Base-by-base conservation (phyloP, 2,329 filamentous ascomycete species). In the Alternaria arborescens region DNA sequence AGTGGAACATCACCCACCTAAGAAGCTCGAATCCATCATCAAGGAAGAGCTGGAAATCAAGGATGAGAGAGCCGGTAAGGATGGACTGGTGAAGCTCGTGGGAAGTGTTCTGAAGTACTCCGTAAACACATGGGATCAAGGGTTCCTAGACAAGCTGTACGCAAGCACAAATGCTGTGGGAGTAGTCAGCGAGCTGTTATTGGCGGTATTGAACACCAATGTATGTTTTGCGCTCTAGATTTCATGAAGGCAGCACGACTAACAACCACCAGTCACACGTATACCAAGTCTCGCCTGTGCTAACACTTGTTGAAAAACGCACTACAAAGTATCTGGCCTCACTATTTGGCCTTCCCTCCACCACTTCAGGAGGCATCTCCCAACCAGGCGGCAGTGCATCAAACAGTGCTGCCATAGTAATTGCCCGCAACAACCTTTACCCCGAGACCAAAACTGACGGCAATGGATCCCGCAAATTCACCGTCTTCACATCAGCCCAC, bases 41-140 rank as follows among this genome's bases (percentile, higher is more conserved):
- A 38, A 46, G 1, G 58, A 71, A 16, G 66, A 77, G 28, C 54
- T 82, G 38, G 52, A 70, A 24, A 70, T 83, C 7, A 77, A 78
- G 0, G 68, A 77, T 8, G 67, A 72, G 2, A 81, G 81, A 20
- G 64, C 69, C 1, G 82, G 82, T 24, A 82, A 79, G 62, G 76
- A 80, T 11, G 82, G 80, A 8, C 64, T 84, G 12, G 41, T 84
- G 16, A 56, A 73, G 3, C 58, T 87, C 3, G 85, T 97, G 46
- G 82, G 88, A 67, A 86, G 88, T 61, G 84, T 97, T 20, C 83
- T 98, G 42, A 85, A 87, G 65, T 93, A 96, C 79, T 95, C 91
- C 73, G 94, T 98, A 74, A 99, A 99, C 80, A 97, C 94, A n/a
- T 98, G 94, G 92, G 91, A 97, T 73, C 94, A 97, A 79, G 94